Conservation (phyloP, 2,329 filamentous ascomycete genomes). For the Microcyclospora tardicrescens region DNA sequence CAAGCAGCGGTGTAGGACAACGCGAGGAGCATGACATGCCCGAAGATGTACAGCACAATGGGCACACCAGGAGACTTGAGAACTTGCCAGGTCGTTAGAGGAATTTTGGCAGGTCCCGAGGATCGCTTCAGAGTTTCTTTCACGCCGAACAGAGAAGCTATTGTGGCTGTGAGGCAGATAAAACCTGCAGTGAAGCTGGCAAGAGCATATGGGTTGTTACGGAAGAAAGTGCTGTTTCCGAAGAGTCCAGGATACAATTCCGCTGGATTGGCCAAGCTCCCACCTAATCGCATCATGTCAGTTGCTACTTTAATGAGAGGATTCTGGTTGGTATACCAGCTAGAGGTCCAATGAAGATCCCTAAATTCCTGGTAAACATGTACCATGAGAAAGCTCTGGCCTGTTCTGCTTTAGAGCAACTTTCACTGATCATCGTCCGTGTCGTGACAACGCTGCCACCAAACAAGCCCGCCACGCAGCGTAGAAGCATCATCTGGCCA, state of each 20-base stretch:
- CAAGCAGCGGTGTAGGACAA: constrained; percentile 58
- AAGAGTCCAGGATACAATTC: constrained; percentile 50
- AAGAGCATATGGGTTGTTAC: constrained; percentile 52
- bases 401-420: constrained; percentile 56
- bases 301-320: no score
- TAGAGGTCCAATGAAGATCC: constrained; percentile 59
- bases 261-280: constrained; percentile 54
- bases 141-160: constrained; percentile 43
- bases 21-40: constrained; percentile 54
- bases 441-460: constrained; percentile 62
- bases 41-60: constrained; percentile 53
- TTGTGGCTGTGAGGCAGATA: constrained; percentile 41
- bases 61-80: constrained; percentile 50
- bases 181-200: constrained; percentile 45
- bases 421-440: constrained; percentile 64
- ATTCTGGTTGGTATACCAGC: constrained; percentile 27
- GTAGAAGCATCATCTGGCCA: constrained; percentile 62
- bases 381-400: constrained; percentile 65
- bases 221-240: constrained; percentile 43
- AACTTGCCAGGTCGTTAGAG: constrained; percentile 41
- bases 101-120: constrained; percentile 9
- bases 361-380: constrained; percentile 58
- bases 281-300: constrained; percentile 34
- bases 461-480: constrained; percentile 61
- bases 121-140: constrained; percentile 28